phyloP scores from a whole-genome alignment of 768 basidiomycete genomes.

The Termitomyces sp. region DNA sequence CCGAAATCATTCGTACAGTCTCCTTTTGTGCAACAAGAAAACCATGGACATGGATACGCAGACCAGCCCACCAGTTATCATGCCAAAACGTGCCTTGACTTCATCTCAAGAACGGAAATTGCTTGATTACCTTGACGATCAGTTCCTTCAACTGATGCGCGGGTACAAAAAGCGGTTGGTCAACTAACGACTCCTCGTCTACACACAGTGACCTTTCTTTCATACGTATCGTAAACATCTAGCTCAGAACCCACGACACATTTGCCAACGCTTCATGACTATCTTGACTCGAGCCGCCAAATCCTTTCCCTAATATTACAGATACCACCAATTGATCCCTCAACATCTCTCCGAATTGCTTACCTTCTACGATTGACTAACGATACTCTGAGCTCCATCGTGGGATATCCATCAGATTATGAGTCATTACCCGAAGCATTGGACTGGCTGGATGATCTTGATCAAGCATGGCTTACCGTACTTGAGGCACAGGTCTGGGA shows the following conservation, averaged over 20 bases:
- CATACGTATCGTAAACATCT: not conserved
- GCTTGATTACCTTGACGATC: conserved; percentile 57
- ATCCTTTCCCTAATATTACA: conserved; percentile 62
- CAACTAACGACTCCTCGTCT: not conserved
- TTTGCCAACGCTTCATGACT: conserved; percentile 52
- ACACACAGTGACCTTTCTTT: conserved; percentile 2
- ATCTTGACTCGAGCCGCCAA: conserved; percentile 50
- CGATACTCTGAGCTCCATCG: conserved; percentile 53
- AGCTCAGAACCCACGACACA: conserved; percentile 46
- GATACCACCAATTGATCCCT: conserved; percentile 70
- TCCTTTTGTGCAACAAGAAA: too few species aligned
- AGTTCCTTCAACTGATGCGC: conserved; percentile 59
- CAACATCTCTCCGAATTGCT: conserved; percentile 57
- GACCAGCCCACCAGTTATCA: not conserved
- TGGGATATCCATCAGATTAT: conserved; percentile 49
- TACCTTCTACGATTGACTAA: conserved; percentile 70
- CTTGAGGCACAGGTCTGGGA: conserved; percentile 67
- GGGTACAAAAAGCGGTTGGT: conserved; percentile 73
- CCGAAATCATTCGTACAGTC: not conserved
- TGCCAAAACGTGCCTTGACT: conserved; percentile 31
- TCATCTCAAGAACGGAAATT: conserved; percentile 58
- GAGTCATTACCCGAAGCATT: conserved; percentile 46
- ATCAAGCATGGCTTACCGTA: conserved; percentile 68
- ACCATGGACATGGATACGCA: not conserved
- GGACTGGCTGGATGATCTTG: conserved; percentile 68